phyloP scores from a whole-genome alignment of 148 eudicot species.

The Fallopia convolvulus region DNA sequence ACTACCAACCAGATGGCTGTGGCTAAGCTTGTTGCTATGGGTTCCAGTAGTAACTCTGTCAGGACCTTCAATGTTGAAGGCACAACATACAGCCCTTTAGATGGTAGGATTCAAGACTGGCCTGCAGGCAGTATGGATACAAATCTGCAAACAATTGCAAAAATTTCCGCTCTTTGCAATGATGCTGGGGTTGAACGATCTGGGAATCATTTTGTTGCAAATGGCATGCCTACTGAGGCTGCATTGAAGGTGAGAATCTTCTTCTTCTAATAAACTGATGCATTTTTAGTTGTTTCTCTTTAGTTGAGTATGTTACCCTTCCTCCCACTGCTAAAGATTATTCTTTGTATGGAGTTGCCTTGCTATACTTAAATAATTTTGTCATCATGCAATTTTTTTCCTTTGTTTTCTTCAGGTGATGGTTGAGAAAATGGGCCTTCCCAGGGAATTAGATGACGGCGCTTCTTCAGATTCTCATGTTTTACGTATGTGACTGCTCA shows the following conservation, averaged over 20 bases:
- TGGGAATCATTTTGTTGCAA: conserved; percentile 33
- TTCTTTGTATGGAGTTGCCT: not conserved
- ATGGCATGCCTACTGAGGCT: conserved; percentile 51
- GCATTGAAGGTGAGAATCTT: conserved; percentile 34
- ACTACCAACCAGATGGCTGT: conserved; percentile 54
- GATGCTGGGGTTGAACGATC: conserved; percentile 38
- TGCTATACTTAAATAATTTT: not conserved
- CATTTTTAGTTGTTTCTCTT: not conserved
- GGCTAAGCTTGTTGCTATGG: conserved; percentile 42
- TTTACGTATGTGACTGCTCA: conserved; percentile 24
- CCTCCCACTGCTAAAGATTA: not conserved
- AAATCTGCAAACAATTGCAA: conserved; percentile 35
- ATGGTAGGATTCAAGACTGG: conserved; percentile 38
- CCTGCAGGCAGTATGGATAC: conserved; percentile 24
- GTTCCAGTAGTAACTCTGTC: conserved; percentile 5
- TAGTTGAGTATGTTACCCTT: not conserved
- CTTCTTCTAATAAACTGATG: not conserved
- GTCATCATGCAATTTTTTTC: not conserved
- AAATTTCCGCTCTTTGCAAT: conserved; percentile 36
- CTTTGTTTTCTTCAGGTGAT: conserved; percentile 26
- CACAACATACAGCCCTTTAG: conserved; percentile 34
- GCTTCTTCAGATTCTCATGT: conserved; percentile 18
- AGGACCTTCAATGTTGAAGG: conserved; percentile 36
- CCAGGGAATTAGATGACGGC: conserved; percentile 19
- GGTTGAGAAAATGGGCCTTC: conserved; percentile 54